Percentiles rank a stretch among this genome's conserved stretches.
Evolutionary conservation across 306 rosid genomes (phyloP).

Genomic region (Alnus rubra): DNA sequence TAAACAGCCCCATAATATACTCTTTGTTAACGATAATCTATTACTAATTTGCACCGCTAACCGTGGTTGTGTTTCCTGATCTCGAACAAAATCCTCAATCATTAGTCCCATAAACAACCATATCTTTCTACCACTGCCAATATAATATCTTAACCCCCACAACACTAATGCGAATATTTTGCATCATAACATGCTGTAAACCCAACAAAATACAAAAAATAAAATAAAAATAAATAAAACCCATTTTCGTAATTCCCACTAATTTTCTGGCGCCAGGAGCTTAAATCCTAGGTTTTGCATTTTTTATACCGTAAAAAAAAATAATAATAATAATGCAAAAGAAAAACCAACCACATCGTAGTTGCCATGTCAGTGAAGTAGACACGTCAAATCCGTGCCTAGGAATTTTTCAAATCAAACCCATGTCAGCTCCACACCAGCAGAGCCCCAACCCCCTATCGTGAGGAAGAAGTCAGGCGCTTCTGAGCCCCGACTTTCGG

Average conservation of each 20-base stretch:
- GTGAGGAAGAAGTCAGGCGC: too few relatives aligned
- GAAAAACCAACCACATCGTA: too few relatives aligned
- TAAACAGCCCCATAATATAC: background rate
- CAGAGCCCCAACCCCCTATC: too few relatives aligned
- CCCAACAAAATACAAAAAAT: background rate
- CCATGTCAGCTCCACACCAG: too few relatives aligned
- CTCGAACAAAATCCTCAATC: constrained; percentile 50
- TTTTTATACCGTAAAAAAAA: too few relatives aligned
- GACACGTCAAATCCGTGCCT: too few relatives aligned
- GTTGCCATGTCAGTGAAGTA: too few relatives aligned
- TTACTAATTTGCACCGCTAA: constrained; percentile 6
- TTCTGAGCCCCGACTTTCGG: too few relatives aligned
- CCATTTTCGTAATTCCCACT: constrained; percentile 1
- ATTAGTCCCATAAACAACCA: constrained; percentile 32
- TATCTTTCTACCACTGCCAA: constrained; percentile 18
- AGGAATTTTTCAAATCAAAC: too few relatives aligned
- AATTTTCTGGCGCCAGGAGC: background rate
- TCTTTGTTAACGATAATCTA: background rate
- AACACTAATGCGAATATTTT: background rate
- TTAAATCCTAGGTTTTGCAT: background rate
- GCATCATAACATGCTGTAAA: constrained; percentile 34
- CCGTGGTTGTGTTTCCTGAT: constrained; percentile 54
- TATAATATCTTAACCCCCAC: background rate
- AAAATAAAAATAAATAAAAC: background rate
- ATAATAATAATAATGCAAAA: too few relatives aligned